Evolutionary conservation across 371 early-diverging fungal species (phyloP), one percentile per base, ranked within the genome.

Genomic region (Dinochytrium kinnereticum): DNA sequence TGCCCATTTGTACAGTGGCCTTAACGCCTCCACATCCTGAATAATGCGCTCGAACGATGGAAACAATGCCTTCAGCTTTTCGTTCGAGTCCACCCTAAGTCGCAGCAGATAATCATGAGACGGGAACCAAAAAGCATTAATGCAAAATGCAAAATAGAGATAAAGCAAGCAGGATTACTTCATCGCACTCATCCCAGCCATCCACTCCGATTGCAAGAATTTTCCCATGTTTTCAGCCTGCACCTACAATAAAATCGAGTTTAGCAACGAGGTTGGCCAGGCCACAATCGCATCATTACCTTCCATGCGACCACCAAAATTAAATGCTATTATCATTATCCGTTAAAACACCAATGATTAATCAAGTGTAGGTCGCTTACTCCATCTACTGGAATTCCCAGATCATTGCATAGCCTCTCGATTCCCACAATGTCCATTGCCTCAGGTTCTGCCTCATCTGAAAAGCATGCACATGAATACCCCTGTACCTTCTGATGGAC

Each of bases 201-300:
- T 82, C 92, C 92, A 92, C 77, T 91, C 92, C 0, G 86, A 82
- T 57, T 85, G 80, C 51, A 86, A 82, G 59, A 92, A 90, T 71
- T 85, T 87, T 5, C 91, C 91, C 91, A 92, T 91, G 36, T 86
- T 84, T 50, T 80, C 70, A 31, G 88, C 86, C 24, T 85, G 72
- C 80, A 92, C 81, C 71, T 88, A 87, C 85, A 85, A n/a, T n/a
- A n/a, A n/a, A n/a, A n/a, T n/a, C n/a, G n/a, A n/a, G n/a, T n/a
- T n/a, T n/a, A n/a, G n/a, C n/a, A n/a, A n/a, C n/a, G n/a, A n/a
- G 15, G 30, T 55, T 19, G 57, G 10, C 57, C 10, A 30, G 5
- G 24, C 26, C 10, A 5, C 10, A 10, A 55, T 55, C 17, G 26
- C 57, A 26, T 55, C 30, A 5, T 61, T 7, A 61, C 34, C 61